Conservation (phyloP, 139 green algal species). For the Prasinococcaceae sp. region DNA sequence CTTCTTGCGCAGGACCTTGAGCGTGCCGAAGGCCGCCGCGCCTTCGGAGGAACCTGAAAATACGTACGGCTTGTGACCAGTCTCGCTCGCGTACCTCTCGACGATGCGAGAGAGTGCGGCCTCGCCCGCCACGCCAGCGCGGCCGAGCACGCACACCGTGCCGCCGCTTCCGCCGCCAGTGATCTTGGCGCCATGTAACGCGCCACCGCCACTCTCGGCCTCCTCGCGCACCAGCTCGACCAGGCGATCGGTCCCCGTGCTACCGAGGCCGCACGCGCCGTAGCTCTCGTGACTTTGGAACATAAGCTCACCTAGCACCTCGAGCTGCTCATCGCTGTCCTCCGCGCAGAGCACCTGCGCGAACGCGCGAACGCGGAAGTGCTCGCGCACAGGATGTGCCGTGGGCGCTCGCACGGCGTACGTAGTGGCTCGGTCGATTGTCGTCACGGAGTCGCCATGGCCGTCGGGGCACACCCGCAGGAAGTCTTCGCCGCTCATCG, state of each 20-base stretch:
- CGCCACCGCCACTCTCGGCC: conserved; percentile 14
- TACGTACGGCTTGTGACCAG: conserved; percentile 11
- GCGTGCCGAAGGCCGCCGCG: conserved; percentile 15
- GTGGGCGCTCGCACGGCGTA: conserved; percentile 48
- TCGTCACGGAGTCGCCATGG: conserved; percentile 58
- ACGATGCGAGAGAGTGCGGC: background rate
- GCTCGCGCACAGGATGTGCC: conserved; percentile 63
- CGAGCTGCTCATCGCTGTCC: conserved; percentile 15
- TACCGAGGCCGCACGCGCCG: conserved; percentile 46
- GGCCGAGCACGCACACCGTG: conserved; percentile 56
- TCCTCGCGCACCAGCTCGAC: conserved; percentile 50
- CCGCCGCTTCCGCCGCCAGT: conserved; percentile 81
- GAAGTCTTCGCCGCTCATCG: conserved; percentile 51
- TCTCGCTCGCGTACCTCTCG: background rate
- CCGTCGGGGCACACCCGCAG: conserved; percentile 31
- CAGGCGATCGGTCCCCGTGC: conserved; percentile 42
- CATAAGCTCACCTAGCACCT: conserved; percentile 80
- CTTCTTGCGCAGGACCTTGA: background rate
- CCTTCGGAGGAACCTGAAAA: conserved; percentile 21
- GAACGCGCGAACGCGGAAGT: conserved; percentile 60
- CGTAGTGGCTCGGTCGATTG: conserved; percentile 21
- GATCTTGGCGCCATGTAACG: conserved; percentile 82
- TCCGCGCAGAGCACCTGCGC: conserved; percentile 4
- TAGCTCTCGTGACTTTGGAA: conserved; percentile 54
- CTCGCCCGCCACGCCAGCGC: background rate